A percentile compares a stretch with the other conserved stretches of the same genome.
These are phyloP conservation scores for Phytophthora cryptogea DNA, from an alignment of 352 stramenopile genomes.

Conservation along the genomic window DNA sequence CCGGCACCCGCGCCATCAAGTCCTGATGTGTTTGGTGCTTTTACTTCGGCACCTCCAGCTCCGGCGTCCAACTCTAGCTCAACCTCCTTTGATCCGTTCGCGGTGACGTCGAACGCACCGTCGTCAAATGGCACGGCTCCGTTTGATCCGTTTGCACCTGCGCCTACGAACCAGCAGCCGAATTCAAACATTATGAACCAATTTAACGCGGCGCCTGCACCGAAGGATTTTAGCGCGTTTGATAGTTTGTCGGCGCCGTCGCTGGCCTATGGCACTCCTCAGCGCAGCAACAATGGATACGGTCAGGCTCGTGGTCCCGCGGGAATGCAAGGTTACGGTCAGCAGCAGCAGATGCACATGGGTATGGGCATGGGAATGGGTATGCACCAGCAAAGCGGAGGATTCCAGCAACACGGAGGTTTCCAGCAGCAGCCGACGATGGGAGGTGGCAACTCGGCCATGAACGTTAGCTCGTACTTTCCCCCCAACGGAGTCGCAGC, in stretches of 20 bases:
- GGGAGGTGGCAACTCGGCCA: conserved; percentile 31
- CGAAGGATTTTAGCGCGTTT: conserved; percentile 67
- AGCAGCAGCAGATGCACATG: conserved; percentile 32
- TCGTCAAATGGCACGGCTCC: conserved; percentile 19
- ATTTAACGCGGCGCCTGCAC: conserved; percentile 29
- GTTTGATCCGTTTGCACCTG: conserved; percentile 40
- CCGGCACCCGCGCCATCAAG: conserved; percentile 20
- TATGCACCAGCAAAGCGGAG: conserved; percentile 32
- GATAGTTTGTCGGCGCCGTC: conserved; percentile 48
- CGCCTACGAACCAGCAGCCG: conserved; percentile 17
- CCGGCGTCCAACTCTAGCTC: conserved; percentile 30
- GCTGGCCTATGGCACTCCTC: conserved; percentile 22
- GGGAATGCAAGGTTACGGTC: conserved; percentile 29
- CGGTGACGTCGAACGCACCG: conserved; percentile 17
- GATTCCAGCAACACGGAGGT: conserved; percentile 15
- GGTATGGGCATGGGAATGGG: conserved; percentile 42
- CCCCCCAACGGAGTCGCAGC: conserved; percentile 33
- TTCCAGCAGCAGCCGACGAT: conserved; percentile 35
- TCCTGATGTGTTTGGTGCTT: conserved; percentile 37
- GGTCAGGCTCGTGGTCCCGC: conserved; percentile 20
- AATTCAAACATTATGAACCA: conserved; percentile 29
- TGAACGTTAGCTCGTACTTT: conserved; percentile 56
- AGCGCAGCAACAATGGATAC: conserved; percentile 39
- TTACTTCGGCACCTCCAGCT: conserved; percentile 30
- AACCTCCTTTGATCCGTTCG: conserved; percentile 43